Base-by-base conservation (phyloP, 495 filamentous ascomycete genomes). In the Hyaloscypha bicolor region DNA sequence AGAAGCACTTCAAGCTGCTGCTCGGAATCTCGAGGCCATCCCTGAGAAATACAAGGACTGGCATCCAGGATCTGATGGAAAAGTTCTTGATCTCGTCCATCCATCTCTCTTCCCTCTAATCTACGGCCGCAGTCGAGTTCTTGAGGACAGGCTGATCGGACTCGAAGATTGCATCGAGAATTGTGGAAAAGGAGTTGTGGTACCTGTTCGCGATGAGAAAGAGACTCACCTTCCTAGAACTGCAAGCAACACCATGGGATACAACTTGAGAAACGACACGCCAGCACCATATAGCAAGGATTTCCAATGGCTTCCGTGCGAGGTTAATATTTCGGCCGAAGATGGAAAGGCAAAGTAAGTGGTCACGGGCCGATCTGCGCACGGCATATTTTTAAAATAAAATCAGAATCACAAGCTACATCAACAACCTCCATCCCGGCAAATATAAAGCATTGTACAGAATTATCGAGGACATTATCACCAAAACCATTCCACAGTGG, bases 381-480 rank as follows among this genome's bases (percentile, higher is more conserved):
- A 19, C 16, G 19, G 16, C 37, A 60, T 3, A 14, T 30, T 51
- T 51, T 42, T 45, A n/a, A 1, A 25, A 9, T 0, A 19, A 37
- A 31, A 62, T 19, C 25, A 72, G 67, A 51, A 75, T 80, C 60
- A 70, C 71, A 6, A 79, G 71, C 65, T 87, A 83, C 70, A 82
- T 82, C 72, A 82, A 80, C 69, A 81, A 80, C 64, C 76, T 82
- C 42, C 84, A 82, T 63, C 85, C 82, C 0, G 55, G 63, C 14
- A 73, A 72, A 22, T 65, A 80, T 42, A 57, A 64, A 21, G 55
- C 74, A 2, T 60, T 80, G n/a, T 82, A 83, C 67, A 53, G 57
- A 3, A 52, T 78, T 29, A 77, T 82, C n/a, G 82, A 87, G 61
- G 69, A 78, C 8, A 45, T 78, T 2, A 78, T 83, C 55, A 77